Evolutionary conservation across 2,329 filamentous ascomycete species (phyloP), one percentile per base, ranked within the genome.

Genomic region (Alternaria ethzedia): DNA sequence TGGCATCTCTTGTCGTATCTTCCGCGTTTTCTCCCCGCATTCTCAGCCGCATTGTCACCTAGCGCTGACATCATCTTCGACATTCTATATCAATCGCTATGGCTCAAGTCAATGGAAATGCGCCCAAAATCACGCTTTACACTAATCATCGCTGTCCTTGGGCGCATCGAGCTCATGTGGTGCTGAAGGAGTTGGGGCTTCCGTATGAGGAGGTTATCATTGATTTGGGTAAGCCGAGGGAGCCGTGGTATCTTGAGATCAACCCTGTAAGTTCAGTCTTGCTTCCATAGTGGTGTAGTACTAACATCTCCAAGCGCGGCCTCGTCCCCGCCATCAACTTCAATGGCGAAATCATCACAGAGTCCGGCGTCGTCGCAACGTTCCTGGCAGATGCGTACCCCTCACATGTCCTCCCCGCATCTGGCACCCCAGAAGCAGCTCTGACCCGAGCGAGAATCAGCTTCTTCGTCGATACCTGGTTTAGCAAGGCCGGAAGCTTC

Each of bases 121-220:
- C 72, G 6, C 80, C 80, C 26, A 87, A 87, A 69, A 88, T 92
- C 77, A 89, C 82, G 30, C 82, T 92, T 45, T 93, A 93, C 81
- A 93, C 90, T 52, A 90, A 89, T 82, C 89, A 88, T 70, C 55
- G 69, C 54, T 94, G 91, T 77, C 91, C 91, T 21, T 93, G 87
- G 78, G 91, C 91, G 15, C 92, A 95, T 75, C 90, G 93, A 36
- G 91, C 88, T 1, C 90, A 94, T 71, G 92, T 93, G 63, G 86
- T 86, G 6, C 85, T 94, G 25, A 84, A 86, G 28, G 91, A 93
- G 74, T 85, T 91, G 12, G 84, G 84, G 11, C 75, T 94, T 28
- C 83, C 87, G 0, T 92, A 88, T 71, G 88, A 92, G 61, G 89
- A 93, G 69, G 88, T 91, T 64, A 87, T 88, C 61, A 91, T 96